These are phyloP conservation scores for Artemisia annua DNA, from an alignment of 129 eudicot genomes.

Conservation along the genomic window DNA sequence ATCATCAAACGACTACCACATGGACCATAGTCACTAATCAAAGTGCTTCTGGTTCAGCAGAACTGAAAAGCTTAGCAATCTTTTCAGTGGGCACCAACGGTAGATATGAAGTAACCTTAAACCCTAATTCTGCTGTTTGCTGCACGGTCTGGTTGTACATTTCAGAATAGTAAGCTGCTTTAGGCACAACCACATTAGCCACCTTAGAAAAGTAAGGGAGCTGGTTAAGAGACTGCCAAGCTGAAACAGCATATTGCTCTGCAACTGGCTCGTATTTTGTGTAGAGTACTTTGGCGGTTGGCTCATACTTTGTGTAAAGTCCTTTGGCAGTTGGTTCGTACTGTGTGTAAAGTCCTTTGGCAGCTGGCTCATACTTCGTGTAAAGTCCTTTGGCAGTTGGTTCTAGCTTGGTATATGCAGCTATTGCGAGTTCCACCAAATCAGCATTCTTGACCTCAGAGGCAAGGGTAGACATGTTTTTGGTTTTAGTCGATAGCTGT, in stretches of 20 bases:
- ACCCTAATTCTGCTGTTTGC: conserved; percentile 47
- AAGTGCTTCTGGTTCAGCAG: conserved; percentile 1
- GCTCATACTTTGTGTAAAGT: conserved; percentile 51
- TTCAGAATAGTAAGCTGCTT: conserved; percentile 50
- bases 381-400: not conserved
- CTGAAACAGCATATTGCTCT: too few relatives aligned
- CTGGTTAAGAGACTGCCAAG: too few relatives aligned
- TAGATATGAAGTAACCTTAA: conserved; percentile 34
- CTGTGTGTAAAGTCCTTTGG: too few relatives aligned
- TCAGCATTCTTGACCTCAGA: not conserved
- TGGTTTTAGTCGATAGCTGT: conserved; percentile 39
- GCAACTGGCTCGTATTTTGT: conserved; percentile 32
- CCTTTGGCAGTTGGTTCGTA: too few relatives aligned
- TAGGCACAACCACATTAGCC: conserved; percentile 37
- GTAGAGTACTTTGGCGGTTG: conserved; percentile 51
- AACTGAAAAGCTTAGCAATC: conserved; percentile 51
- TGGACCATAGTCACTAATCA: too few relatives aligned
- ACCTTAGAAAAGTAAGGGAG: too few relatives aligned
- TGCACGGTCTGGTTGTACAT: conserved; percentile 61
- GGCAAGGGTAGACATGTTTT: conserved; percentile 31
- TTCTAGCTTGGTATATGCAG: not conserved
- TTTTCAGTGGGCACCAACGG: conserved; percentile 41
- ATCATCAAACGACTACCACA: too few relatives aligned
- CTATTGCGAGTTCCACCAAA: not conserved
- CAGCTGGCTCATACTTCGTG: too few relatives aligned